Conservation (phyloP, 768 basidiomycete genomes). For the Agaricus blazei region DNA sequence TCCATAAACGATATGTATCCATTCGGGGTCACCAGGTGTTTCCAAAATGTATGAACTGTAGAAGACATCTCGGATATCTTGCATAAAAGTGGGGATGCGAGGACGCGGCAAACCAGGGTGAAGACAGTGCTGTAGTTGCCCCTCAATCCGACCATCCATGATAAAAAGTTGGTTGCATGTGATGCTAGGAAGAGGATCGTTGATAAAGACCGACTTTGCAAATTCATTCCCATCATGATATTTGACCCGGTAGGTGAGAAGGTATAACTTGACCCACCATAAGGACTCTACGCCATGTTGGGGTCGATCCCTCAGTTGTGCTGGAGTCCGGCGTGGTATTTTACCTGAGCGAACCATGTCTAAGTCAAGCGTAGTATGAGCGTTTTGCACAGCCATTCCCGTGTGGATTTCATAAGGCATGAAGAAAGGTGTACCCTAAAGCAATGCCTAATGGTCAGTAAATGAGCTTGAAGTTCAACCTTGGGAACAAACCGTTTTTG, state of each 20-base stretch:
- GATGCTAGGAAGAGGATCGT: neutral
- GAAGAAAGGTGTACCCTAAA: slow-evolving; percentile 10
- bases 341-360: no score
- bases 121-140: neutral
- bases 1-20: neutral
- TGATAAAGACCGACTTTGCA: neutral
- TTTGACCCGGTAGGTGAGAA: neutral
- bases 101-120: neutral
- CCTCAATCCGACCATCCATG: neutral
- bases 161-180: neutral
- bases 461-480: neutral
- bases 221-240: neutral
- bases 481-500: neutral
- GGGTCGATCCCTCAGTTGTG: neutral
- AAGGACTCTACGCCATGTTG: slow-evolving; percentile 9
- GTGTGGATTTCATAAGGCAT: slow-evolving; percentile 10
- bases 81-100: neutral
- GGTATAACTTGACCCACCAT: slow-evolving; percentile 4
- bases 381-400: neutral
- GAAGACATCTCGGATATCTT: neutral
- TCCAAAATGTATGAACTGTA: neutral
- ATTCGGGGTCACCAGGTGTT: neutral
- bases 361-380: no score
- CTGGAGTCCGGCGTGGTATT: no score
- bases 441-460: neutral